Percentiles rank a stretch among this genome's conserved stretches.
These are phyloP conservation scores for Cutaneotrichosporon mucoides DNA, from an alignment of 1,284 basidiomycete species.

Conservation along the genomic window DNA sequence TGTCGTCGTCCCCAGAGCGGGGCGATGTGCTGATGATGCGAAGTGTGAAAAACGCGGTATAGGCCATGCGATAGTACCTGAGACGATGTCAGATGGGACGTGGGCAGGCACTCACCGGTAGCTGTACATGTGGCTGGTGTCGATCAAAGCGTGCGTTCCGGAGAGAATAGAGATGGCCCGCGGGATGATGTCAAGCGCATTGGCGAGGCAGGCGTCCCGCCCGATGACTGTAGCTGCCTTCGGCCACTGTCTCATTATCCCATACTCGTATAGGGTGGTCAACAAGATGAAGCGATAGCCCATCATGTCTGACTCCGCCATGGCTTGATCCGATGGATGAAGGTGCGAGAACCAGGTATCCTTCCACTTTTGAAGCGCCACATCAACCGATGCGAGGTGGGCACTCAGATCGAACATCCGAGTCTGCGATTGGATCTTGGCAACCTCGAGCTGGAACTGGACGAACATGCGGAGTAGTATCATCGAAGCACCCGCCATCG, in stretches of 20 bases:
- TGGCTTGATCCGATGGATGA: constrained; percentile 6
- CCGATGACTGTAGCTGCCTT: neutral
- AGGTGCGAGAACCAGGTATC: neutral
- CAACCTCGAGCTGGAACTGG: neutral
- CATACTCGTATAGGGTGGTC: constrained; percentile 18
- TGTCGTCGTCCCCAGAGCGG: constrained; percentile 12
- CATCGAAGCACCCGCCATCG: neutral
- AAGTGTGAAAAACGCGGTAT: constrained; percentile 16
- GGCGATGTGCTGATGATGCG: constrained; percentile 17
- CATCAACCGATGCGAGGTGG: constrained; percentile 10
- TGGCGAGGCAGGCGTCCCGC: constrained; percentile 15
- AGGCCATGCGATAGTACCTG: constrained; percentile 20
- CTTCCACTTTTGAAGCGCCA: constrained; percentile 8
- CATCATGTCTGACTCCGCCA: constrained; percentile 13
- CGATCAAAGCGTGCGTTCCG: neutral
- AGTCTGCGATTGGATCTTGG: neutral
- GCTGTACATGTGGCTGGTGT: neutral
- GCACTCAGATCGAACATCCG: neutral
- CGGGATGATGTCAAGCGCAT: constrained; percentile 14
- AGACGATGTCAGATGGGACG: too few species aligned
- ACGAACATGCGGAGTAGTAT: neutral
- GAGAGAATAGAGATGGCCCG: constrained; percentile 15
- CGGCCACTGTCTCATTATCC: neutral
- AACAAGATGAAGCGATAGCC: constrained; percentile 17
- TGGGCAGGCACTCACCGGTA: constrained; percentile 6